Evolutionary conservation across 2,329 filamentous ascomycete species (phyloP).

Genomic region (Acrocalymma vagum): DNA sequence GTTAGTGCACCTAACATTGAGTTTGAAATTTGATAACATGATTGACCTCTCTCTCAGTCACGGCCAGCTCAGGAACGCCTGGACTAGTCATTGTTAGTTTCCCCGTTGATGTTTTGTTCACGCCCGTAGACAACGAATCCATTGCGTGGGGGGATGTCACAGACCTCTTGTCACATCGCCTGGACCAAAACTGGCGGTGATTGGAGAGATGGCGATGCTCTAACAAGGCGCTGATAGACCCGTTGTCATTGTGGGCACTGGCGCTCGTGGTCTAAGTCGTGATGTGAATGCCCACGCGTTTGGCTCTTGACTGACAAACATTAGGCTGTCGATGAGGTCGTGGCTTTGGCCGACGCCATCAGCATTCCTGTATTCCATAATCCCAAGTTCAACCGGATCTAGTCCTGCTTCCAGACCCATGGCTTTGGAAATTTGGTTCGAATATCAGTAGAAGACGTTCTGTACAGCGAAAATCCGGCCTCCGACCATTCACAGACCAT

Average conservation of each 20-base stretch:
- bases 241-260: conserved; percentile 54
- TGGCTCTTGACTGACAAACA: no score
- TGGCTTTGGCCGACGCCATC: conserved; percentile 44
- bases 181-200: conserved; percentile 46
- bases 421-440: no score
- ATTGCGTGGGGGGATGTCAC: conserved; percentile 54
- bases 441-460: no score
- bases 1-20: no score
- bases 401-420: conserved; percentile 52
- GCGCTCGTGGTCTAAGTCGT: conserved; percentile 33
- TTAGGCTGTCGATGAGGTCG: conserved; percentile 40
- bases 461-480: no score
- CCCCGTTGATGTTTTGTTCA: conserved; percentile 53
- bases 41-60: no score
- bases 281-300: background rate
- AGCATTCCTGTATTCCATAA: conserved; percentile 53
- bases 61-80: conserved; percentile 52
- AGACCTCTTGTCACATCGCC: conserved; percentile 44
- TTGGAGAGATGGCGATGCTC: conserved; percentile 42
- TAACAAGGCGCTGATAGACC: conserved; percentile 48
- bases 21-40: no score
- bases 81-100: conserved; percentile 52
- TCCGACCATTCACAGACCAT: no score
- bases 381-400: conserved; percentile 53
- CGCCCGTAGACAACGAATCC: conserved; percentile 47